Percentiles rank a stretch among this genome's conserved stretches.
These are phyloP conservation scores for Phytophthora hybrid DNA, from an alignment of 352 stramenopile genomes.

Conservation along the genomic window DNA sequence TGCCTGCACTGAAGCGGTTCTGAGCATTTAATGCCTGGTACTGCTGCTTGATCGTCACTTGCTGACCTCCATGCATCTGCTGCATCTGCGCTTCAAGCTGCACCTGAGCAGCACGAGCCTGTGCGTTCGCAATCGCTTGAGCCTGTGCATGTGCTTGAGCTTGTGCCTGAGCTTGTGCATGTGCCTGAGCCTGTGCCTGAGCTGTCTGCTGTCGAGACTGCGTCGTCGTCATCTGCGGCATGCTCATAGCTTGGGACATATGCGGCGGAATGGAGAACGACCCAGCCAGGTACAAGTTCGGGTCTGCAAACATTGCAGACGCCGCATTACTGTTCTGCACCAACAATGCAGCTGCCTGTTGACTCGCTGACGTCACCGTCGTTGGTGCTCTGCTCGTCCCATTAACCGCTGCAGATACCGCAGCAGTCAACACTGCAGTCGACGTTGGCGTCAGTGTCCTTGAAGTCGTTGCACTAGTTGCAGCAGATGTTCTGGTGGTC, in stretches of 20 bases:
- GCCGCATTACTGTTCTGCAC: slow-evolving; percentile 60
- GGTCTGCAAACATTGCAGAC: slow-evolving; percentile 67
- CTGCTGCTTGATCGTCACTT: slow-evolving; percentile 61
- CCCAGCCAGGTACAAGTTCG: slow-evolving; percentile 72
- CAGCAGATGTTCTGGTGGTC: slow-evolving; percentile 6
- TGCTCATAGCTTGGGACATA: slow-evolving; percentile 59
- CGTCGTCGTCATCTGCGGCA: slow-evolving; percentile 61
- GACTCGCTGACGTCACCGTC: slow-evolving; percentile 48
- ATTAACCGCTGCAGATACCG: slow-evolving; percentile 41
- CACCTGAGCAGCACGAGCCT: slow-evolving; percentile 51
- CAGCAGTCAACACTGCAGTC: slow-evolving; percentile 41
- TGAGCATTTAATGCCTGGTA: slow-evolving; percentile 65
- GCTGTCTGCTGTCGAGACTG: slow-evolving; percentile 52
- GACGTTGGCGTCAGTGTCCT: slow-evolving; percentile 43
- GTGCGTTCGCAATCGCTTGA: slow-evolving; percentile 62
- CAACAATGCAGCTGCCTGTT: slow-evolving; percentile 63
- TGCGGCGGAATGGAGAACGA: slow-evolving; percentile 64
- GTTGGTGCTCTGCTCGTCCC: slow-evolving; percentile 33
- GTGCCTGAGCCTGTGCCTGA: slow-evolving; percentile 48
- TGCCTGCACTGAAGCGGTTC: slow-evolving; percentile 54
- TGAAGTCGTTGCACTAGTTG: slow-evolving; percentile 17
- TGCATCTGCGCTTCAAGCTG: slow-evolving; percentile 62
- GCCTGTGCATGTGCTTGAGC: slow-evolving; percentile 58
- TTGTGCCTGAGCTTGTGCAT: slow-evolving; percentile 43
- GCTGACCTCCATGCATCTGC: slow-evolving; percentile 47